phyloP scores from a whole-genome alignment of 805 yeast genomes.

The Candida berthetii region DNA sequence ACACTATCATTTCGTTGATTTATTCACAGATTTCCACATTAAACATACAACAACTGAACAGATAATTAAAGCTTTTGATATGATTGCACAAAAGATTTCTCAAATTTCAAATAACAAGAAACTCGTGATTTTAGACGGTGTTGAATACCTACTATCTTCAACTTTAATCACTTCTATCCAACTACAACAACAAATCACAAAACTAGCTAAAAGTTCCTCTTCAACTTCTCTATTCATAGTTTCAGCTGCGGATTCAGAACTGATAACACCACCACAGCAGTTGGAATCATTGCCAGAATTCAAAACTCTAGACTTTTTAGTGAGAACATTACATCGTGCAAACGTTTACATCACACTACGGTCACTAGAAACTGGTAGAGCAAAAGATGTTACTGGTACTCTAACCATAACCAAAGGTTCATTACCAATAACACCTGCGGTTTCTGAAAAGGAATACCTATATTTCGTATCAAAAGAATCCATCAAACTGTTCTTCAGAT shows the following conservation, averaged over 20 bases:
- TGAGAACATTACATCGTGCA: constrained; percentile 43
- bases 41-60: constrained; percentile 22
- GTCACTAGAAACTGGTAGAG: constrained; percentile 76
- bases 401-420: constrained; percentile 52
- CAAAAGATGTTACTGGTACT: constrained; percentile 76
- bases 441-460: constrained; percentile 57
- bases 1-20: constrained; percentile 36
- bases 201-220: constrained; percentile 21
- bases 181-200: constrained; percentile 26
- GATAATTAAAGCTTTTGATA: constrained; percentile 8
- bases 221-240: constrained; percentile 31
- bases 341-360: constrained; percentile 47
- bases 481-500: constrained; percentile 34
- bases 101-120: constrained; percentile 6
- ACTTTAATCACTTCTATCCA: constrained; percentile 31
- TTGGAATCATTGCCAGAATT: constrained; percentile 26
- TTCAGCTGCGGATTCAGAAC: constrained; percentile 33
- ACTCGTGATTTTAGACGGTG: constrained; percentile 37
- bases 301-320: constrained; percentile 40
- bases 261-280: constrained; percentile 23
- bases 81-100: constrained; percentile 4
- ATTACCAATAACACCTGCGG: constrained; percentile 14
- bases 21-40: constrained; percentile 38
- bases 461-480: constrained; percentile 52
- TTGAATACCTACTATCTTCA: constrained; percentile 39